Conservation (phyloP, 2,329 filamentous ascomycete genomes). For the Aspergillus pseudonomiae region DNA sequence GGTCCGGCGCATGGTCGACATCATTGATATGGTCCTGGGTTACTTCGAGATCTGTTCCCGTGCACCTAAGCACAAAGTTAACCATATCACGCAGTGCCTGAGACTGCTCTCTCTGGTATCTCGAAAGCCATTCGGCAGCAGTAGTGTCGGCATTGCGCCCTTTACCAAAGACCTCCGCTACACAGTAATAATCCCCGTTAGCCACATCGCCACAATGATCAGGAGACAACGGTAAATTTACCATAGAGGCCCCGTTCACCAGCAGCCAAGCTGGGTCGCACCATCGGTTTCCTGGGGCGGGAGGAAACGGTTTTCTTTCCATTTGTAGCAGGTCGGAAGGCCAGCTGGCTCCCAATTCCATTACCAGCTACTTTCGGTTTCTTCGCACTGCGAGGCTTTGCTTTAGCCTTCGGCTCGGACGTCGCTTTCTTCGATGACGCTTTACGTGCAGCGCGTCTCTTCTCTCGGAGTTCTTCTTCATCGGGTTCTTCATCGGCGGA, state of each 20-base stretch:
- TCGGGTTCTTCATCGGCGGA: constrained; percentile 44
- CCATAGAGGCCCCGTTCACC: constrained; percentile 62
- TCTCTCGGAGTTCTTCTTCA: constrained; percentile 54
- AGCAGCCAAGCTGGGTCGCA: constrained; percentile 55
- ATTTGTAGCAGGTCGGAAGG: constrained; percentile 57
- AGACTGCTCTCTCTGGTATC: constrained; percentile 59
- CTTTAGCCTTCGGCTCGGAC: constrained; percentile 43
- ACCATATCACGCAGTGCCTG: constrained; percentile 60
- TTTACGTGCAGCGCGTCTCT: constrained; percentile 40
- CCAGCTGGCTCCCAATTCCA: constrained; percentile 51
- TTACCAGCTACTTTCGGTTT: constrained; percentile 60
- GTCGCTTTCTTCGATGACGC: constrained; percentile 35
- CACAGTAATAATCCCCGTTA: constrained; percentile 23
- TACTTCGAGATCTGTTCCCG: constrained; percentile 80
- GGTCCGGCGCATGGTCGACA: constrained; percentile 79
- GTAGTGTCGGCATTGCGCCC: constrained; percentile 58
- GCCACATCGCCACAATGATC: constrained; percentile 12
- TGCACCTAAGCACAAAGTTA: constrained; percentile 66
- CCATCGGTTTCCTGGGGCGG: constrained; percentile 54
- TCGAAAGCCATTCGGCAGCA: constrained; percentile 60
- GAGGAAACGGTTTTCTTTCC: constrained; percentile 47
- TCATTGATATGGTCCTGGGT: constrained; percentile 84
- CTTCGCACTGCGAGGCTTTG: constrained; percentile 48
- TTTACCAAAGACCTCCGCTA: constrained; percentile 63
- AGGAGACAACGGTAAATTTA: constrained; percentile 33